Evolutionary conservation across 2,329 filamentous ascomycete genomes (phyloP).

Genomic region (Ramularia collo-cygni): DNA sequence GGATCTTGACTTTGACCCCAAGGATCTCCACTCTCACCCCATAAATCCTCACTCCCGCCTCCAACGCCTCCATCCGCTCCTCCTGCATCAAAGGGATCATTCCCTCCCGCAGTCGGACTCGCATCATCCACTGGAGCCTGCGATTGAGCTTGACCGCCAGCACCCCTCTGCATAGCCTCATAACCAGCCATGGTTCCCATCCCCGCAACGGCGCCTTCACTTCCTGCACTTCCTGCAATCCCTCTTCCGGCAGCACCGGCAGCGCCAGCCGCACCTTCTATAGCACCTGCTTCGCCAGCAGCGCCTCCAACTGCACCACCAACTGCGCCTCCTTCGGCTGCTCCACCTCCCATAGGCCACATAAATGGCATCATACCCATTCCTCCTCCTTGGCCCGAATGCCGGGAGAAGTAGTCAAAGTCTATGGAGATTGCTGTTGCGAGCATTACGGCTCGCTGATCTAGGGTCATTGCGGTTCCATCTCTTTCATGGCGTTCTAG

Average conservation of each 20-base stretch:
- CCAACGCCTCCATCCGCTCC: constrained; percentile 6
- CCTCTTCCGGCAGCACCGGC: constrained; percentile 31
- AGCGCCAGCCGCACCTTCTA: constrained; percentile 32
- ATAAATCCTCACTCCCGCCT: constrained; percentile 11
- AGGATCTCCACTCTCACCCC: constrained; percentile 17
- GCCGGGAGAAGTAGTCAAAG: constrained; percentile 61
- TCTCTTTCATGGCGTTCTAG: constrained; percentile 21
- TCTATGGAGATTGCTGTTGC: constrained; percentile 59
- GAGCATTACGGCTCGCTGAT: constrained; percentile 60
- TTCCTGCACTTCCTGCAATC: constrained; percentile 33
- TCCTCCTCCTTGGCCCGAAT: constrained; percentile 41
- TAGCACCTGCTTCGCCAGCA: constrained; percentile 26
- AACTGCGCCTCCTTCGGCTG: constrained; percentile 32
- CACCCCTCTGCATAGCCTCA: constrained; percentile 53
- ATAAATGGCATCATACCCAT: constrained; percentile 49
- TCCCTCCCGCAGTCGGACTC: constrained; percentile 23
- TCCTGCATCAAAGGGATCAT: constrained; percentile 8
- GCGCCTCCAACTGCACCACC: constrained; percentile 32
- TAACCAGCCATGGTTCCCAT: constrained; percentile 57
- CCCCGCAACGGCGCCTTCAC: constrained; percentile 37
- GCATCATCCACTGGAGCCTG: constrained; percentile 25
- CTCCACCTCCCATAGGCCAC: constrained; percentile 36
- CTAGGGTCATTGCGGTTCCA: constrained; percentile 53
- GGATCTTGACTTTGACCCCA: constrained; percentile 25
- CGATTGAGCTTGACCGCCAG: constrained; percentile 2